A percentile compares a stretch with the other conserved stretches of the same genome.
These are phyloP conservation scores for Colletotrichum godetiae DNA, from an alignment of 2,329 filamentous ascomycete genomes.

Conservation along the genomic window DNA sequence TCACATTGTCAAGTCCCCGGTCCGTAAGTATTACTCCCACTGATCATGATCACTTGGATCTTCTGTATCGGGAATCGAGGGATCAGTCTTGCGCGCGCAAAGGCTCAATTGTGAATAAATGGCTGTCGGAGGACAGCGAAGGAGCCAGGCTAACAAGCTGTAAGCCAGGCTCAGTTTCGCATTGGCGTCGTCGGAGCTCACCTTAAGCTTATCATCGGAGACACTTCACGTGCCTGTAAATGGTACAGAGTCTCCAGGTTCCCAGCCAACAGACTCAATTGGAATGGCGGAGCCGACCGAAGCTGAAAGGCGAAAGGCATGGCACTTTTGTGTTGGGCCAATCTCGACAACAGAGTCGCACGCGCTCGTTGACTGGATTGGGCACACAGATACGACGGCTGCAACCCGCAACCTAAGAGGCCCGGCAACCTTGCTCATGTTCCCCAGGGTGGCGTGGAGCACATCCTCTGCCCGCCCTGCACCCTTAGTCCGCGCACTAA, in stretches of 20 bases:
- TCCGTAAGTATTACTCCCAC: neutral
- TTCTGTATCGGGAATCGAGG: too few species aligned
- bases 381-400: conserved; percentile 30
- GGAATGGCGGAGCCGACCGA: conserved; percentile 33
- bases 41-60: neutral
- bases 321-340: conserved; percentile 25
- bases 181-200: conserved; percentile 9
- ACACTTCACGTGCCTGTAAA: conserved; percentile 13
- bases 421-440: conserved; percentile 14
- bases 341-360: conserved; percentile 11
- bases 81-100: neutral
- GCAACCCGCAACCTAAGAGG: conserved; percentile 6
- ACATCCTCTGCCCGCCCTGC: conserved; percentile 1
- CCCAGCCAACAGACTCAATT: neutral
- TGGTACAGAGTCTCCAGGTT: neutral
- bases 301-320: conserved; percentile 18
- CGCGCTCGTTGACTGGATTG: conserved; percentile 34
- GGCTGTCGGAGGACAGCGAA: conserved; percentile 19
- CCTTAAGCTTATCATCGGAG: conserved; percentile 21
- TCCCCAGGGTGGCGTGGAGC: conserved; percentile 17
- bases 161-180: neutral
- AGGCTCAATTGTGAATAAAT: neutral
- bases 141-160: neutral
- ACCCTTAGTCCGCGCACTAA: neutral
- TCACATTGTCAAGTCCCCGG: neutral